Evolutionary conservation across 805 yeast species (phyloP).

Genomic region (Suhomyces vadensis): DNA sequence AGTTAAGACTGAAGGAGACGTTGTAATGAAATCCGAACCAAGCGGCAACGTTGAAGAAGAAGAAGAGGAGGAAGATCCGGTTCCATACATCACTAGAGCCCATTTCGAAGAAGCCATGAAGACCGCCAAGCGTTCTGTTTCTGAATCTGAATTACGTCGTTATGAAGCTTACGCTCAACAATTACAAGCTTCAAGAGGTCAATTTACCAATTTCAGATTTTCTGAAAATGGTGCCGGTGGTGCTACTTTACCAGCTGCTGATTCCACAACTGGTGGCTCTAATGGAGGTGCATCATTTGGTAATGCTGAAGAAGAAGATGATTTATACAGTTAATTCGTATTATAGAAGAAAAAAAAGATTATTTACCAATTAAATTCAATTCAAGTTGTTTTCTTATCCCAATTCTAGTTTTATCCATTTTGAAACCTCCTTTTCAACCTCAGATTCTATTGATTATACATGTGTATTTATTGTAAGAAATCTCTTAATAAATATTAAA

Average conservation of each 20-base stretch:
- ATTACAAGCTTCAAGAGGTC: conserved; percentile 94
- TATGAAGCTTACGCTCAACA: conserved; percentile 98
- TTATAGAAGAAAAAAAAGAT: background rate
- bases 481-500: too few relatives aligned
- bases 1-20: conserved; percentile 46
- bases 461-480: too few relatives aligned
- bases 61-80: conserved; percentile 86
- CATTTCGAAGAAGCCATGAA: conserved; percentile 99
- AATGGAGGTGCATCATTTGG: conserved; percentile 46
- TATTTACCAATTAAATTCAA: background rate
- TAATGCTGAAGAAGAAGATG: conserved; percentile 40
- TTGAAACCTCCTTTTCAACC: too few relatives aligned
- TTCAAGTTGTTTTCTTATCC: too few relatives aligned
- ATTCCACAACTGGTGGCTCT: conserved; percentile 21
- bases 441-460: too few relatives aligned
- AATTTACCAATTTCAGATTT: conserved; percentile 86
- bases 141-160: conserved; percentile 96
- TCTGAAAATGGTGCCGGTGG: conserved; percentile 43
- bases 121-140: conserved; percentile 96
- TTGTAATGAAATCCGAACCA: conserved; percentile 47
- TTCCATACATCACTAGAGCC: conserved; percentile 88
- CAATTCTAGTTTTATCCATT: too few relatives aligned
- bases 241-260: conserved; percentile 8
- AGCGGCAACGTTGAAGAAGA: conserved; percentile 38
- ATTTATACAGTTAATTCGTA: conserved; percentile 26